Conservation (phyloP, 2,329 filamentous ascomycete species). For the Pseudopithomyces chartarum region DNA sequence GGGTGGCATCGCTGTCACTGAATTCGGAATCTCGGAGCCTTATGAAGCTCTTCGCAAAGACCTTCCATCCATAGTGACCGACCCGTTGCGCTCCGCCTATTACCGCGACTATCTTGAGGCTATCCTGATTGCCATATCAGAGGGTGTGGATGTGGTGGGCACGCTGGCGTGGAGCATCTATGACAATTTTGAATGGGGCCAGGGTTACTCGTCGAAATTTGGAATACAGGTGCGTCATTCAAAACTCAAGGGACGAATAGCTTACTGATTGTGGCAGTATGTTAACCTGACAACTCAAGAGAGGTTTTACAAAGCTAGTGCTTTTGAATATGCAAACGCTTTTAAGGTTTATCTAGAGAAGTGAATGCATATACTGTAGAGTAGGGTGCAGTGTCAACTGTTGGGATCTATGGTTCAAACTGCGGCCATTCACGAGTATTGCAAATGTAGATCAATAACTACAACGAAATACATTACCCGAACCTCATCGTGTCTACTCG, state of each 20-base stretch:
- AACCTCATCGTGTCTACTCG: too few relatives aligned
- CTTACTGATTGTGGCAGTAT: conserved; percentile 27
- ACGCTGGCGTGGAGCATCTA: conserved; percentile 43
- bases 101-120: conserved; percentile 41
- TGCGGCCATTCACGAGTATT: too few relatives aligned
- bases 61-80: conserved; percentile 33
- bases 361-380: conserved; percentile 1
- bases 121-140: conserved; percentile 39
- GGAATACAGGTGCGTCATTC: conserved; percentile 31
- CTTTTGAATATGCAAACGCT: conserved; percentile 44
- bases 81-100: conserved; percentile 36
- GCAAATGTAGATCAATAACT: too few relatives aligned
- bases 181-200: conserved; percentile 46
- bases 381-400: background rate
- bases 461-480: too few relatives aligned
- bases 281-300: conserved; percentile 46
- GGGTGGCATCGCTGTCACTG: conserved; percentile 40
- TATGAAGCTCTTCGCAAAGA: conserved; percentile 37
- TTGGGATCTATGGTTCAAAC: too few relatives aligned
- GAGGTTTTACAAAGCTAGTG: conserved; percentile 44
- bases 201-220: conserved; percentile 39
- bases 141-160: conserved; percentile 44
- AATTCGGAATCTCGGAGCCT: conserved; percentile 46
- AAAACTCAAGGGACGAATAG: background rate
- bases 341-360: conserved; percentile 34